Conservation (phyloP, 2,329 filamentous ascomycete species). For the Fusarium verticillioides region DNA sequence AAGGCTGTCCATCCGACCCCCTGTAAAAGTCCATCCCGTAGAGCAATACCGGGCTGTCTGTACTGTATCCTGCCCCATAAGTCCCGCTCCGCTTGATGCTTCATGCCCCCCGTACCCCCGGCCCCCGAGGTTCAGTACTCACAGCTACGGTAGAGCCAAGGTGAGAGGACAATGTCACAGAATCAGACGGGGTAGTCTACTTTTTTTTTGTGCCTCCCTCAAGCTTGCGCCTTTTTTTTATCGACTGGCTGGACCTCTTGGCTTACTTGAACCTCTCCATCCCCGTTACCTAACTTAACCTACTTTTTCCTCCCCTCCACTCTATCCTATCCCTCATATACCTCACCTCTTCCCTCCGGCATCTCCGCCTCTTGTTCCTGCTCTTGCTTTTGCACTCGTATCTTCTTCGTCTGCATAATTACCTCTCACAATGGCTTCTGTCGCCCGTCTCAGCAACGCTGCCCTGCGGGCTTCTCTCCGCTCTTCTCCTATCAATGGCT, state of each 20-base stretch:
- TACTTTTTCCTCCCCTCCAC: constrained; percentile 39
- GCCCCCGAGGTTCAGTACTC: constrained; percentile 38
- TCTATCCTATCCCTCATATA: constrained; percentile 47
- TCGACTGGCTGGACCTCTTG: not conserved
- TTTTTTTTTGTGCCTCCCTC: constrained; percentile 35
- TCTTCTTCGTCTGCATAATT: constrained; percentile 44
- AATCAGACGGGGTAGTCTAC: constrained; percentile 20
- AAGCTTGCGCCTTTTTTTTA: constrained; percentile 44
- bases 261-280: constrained; percentile 50
- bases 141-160: constrained; percentile 28
- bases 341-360: constrained; percentile 51
- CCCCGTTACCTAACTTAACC: constrained; percentile 26
- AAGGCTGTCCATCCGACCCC: constrained; percentile 16
- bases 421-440: constrained; percentile 76
- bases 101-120: constrained; percentile 33
- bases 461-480: constrained; percentile 82
- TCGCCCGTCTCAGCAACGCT: constrained; percentile 82
- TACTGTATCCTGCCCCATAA: constrained; percentile 34
- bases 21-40: constrained; percentile 23
- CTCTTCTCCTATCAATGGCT: constrained; percentile 74
- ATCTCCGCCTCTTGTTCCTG: constrained; percentile 44
- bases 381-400: constrained; percentile 43
- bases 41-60: constrained; percentile 27
- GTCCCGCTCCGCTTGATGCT: constrained; percentile 35
- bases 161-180: constrained; percentile 26